Percentiles rank a stretch among this genome's conserved stretches.
Evolutionary conservation across 2,329 filamentous ascomycete species (phyloP).

Genomic region (Cladophialophora exuberans): DNA sequence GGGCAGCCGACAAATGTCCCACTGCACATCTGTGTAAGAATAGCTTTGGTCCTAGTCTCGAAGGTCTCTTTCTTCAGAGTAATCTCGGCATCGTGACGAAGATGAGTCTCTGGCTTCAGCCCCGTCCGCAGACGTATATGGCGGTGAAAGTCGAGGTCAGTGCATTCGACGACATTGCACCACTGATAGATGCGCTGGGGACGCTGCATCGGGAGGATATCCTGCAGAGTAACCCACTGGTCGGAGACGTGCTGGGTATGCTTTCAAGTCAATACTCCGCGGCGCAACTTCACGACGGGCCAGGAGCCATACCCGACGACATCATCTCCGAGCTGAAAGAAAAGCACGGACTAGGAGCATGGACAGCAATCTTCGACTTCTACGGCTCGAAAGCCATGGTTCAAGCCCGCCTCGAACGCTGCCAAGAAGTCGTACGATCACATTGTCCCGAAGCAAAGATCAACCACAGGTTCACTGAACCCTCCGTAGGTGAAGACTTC

Average conservation of each 20-base stretch:
- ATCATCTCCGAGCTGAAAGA: neutral
- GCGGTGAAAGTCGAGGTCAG: constrained; percentile 39
- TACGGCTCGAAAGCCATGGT: constrained; percentile 7
- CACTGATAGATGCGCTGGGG: neutral
- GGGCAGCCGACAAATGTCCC: constrained; percentile 23
- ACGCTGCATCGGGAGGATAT: neutral
- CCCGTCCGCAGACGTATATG: constrained; percentile 34
- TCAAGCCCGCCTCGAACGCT: neutral
- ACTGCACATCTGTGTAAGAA: neutral
- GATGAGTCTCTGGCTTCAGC: constrained; percentile 24
- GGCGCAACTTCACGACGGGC: neutral
- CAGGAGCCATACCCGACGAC: neutral
- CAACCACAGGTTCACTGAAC: neutral
- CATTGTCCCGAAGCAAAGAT: neutral
- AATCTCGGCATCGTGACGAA: constrained; percentile 31
- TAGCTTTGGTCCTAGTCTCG: constrained; percentile 7
- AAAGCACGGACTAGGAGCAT: neutral
- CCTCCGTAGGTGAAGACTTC: neutral
- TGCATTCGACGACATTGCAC: neutral
- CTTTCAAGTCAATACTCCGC: neutral
- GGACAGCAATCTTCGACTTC: constrained; percentile 7
- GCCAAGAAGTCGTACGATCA: neutral
- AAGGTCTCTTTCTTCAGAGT: constrained; percentile 27
- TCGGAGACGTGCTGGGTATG: neutral
- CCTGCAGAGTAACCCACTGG: neutral